Percentiles rank a stretch among this genome's conserved stretches.
phyloP scores from a whole-genome alignment of 495 filamentous ascomycete genomes.

The Penicillium goetzii region DNA sequence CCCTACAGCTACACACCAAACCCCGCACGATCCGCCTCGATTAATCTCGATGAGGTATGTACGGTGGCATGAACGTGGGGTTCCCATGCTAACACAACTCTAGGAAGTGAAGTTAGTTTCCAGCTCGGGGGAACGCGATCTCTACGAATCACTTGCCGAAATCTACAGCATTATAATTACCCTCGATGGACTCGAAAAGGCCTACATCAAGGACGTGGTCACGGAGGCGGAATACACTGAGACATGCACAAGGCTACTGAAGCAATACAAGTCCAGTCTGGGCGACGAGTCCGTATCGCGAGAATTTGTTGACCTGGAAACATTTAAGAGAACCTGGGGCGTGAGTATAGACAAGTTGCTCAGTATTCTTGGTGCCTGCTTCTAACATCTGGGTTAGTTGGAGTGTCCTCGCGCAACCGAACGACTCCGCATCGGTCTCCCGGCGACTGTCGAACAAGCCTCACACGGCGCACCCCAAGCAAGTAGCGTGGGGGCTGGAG shows the following conservation, averaged over 20 bases:
- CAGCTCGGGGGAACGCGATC: conserved; percentile 82
- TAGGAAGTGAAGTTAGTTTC: conserved; percentile 92
- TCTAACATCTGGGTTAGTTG: conserved; percentile 58
- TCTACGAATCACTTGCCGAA: conserved; percentile 94
- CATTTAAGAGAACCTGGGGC: conserved; percentile 92
- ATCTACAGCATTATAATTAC: conserved; percentile 98
- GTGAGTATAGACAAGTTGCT: conserved; percentile 55
- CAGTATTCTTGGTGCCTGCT: not conserved
- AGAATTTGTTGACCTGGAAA: conserved; percentile 85
- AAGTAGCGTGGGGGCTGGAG: conserved; percentile 47
- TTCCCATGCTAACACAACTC: conserved; percentile 26
- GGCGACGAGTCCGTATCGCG: conserved; percentile 81
- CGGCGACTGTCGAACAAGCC: conserved; percentile 63
- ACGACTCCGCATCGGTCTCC: conserved; percentile 85
- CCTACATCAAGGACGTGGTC: conserved; percentile 94
- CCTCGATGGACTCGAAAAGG: conserved; percentile 92
- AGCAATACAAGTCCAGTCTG: conserved; percentile 95
- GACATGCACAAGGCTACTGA: conserved; percentile 87
- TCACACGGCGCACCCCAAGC: conserved; percentile 44
- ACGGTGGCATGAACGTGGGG: conserved; percentile 15
- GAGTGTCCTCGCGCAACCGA: conserved; percentile 95
- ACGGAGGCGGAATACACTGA: conserved; percentile 91
- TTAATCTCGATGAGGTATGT: conserved; percentile 86
- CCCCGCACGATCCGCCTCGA: conserved; percentile 75
- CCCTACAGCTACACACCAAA: conserved; percentile 90